Conservation (phyloP, 768 basidiomycete species). For the Phlebiopsis flavidoalba region DNA sequence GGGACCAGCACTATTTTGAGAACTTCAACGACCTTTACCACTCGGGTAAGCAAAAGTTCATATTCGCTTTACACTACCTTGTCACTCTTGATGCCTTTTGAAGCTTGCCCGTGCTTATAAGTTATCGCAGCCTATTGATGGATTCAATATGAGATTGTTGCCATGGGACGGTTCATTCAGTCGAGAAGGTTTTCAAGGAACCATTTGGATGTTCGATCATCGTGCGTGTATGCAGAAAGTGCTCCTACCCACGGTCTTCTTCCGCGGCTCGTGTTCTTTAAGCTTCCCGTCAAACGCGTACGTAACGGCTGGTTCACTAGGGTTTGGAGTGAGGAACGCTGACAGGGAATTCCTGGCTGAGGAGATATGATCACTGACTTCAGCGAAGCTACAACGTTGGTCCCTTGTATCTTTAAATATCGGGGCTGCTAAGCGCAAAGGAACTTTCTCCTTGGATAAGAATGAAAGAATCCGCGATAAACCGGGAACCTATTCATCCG, state of each 20-base stretch:
- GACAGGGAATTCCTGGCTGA: neutral
- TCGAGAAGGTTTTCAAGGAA: neutral
- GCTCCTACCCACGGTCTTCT: neutral
- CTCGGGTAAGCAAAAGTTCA: neutral
- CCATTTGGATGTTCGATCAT: constrained; percentile 6
- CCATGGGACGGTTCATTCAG: constrained; percentile 7
- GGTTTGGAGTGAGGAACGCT: neutral
- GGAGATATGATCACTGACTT: constrained; percentile 2
- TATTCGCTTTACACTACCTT: neutral
- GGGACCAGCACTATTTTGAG: constrained; percentile 5
- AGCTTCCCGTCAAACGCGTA: neutral
- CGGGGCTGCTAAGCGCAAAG: constrained; percentile 4
- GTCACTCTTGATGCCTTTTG: neutral
- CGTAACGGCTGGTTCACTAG: neutral
- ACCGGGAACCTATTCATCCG: constrained; percentile 13
- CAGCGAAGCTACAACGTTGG: neutral
- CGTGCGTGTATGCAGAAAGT: constrained; percentile 1
- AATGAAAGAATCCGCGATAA: neutral
- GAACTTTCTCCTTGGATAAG: neutral
- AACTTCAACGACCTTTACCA: constrained; percentile 10
- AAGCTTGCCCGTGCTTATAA: constrained; percentile 11
- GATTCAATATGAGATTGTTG: constrained; percentile 8
- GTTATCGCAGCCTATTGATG: constrained; percentile 10
- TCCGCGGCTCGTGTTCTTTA: constrained; percentile 5
- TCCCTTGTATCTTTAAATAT: constrained; percentile 14